These are phyloP conservation scores for Yarrowia osloensis DNA, from an alignment of 805 yeast genomes.

Conservation along the genomic window DNA sequence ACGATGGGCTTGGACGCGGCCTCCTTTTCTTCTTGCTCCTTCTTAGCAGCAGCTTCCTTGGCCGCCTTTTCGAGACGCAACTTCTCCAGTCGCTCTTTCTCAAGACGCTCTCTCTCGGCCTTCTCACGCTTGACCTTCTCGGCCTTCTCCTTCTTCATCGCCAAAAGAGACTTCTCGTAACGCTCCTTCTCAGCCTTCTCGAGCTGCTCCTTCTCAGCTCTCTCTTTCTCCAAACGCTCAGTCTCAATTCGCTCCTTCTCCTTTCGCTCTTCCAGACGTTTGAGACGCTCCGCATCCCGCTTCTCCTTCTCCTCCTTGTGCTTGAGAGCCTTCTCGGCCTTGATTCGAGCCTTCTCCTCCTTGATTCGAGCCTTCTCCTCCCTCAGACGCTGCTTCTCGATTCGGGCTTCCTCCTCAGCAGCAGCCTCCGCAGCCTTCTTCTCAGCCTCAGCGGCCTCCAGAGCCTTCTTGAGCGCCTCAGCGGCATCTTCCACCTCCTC, in stretches of 20 bases:
- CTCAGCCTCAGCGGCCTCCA: slow-evolving; percentile 10
- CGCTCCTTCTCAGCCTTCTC: slow-evolving; percentile 18
- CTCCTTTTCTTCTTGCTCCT: not conserved
- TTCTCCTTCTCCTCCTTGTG: slow-evolving; percentile 12
- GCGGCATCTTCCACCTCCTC: slow-evolving; percentile 6
- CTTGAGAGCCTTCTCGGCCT: slow-evolving; percentile 14
- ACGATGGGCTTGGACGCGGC: not conserved
- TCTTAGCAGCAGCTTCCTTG: not conserved
- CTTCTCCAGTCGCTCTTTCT: not conserved
- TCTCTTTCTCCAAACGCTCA: slow-evolving; percentile 3
- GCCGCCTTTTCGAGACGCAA: not conserved
- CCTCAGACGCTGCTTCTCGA: slow-evolving; percentile 3
- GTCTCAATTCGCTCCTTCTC: slow-evolving; percentile 4
- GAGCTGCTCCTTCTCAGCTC: not conserved
- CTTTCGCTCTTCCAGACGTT: not conserved
- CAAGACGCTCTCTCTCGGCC: slow-evolving; percentile 2
- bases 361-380: slow-evolving; percentile 6
- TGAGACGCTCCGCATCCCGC: slow-evolving; percentile 8
- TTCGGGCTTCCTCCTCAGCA: slow-evolving; percentile 2
- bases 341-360: not conserved
- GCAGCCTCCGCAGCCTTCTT: slow-evolving; percentile 19
- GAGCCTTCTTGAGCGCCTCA: not conserved
- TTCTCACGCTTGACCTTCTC: slow-evolving; percentile 3
- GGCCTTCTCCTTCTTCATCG: slow-evolving; percentile 26
- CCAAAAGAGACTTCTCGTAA: not conserved